These are phyloP conservation scores for Dendrocalamus latiflorus DNA, from an alignment of 202 grass and related monocot genomes.

Conservation along the genomic window DNA sequence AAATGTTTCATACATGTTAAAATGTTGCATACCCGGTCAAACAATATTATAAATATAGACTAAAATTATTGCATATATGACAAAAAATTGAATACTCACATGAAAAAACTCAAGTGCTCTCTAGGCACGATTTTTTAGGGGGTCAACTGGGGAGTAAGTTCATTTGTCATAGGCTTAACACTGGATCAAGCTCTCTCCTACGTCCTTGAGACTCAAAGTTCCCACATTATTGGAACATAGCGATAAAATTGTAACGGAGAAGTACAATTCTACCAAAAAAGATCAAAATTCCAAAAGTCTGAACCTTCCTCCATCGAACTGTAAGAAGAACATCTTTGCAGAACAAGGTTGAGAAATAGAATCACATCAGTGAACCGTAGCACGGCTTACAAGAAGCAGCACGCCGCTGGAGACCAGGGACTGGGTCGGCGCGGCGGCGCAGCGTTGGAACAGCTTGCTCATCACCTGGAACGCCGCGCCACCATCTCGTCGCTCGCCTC, in stretches of 20 bases:
- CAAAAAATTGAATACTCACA: too few species aligned
- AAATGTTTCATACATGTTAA: too few species aligned
- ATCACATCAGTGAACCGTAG: background rate
- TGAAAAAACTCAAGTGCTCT: too few species aligned
- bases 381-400: conserved; percentile 57
- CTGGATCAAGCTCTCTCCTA: conserved; percentile 10
- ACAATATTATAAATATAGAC: too few species aligned
- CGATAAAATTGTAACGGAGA: background rate
- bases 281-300: background rate
- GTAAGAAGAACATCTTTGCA: background rate
- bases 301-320: background rate
- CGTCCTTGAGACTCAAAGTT: background rate
- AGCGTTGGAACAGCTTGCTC: conserved; percentile 91
- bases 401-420: conserved; percentile 68
- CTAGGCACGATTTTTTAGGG: background rate
- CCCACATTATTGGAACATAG: background rate
- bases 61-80: too few species aligned
- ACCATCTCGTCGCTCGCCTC: conserved; percentile 67
- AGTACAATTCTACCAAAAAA: background rate
- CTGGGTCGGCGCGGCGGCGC: conserved; percentile 54
- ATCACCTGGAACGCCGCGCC: conserved; percentile 71
- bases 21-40: too few species aligned
- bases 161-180: background rate
- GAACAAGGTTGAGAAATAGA: background rate
- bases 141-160: background rate